Evolutionary conservation across 1,139 yeast genomes (phyloP).

Genomic region (Scheffersomyces parashehatae): DNA sequence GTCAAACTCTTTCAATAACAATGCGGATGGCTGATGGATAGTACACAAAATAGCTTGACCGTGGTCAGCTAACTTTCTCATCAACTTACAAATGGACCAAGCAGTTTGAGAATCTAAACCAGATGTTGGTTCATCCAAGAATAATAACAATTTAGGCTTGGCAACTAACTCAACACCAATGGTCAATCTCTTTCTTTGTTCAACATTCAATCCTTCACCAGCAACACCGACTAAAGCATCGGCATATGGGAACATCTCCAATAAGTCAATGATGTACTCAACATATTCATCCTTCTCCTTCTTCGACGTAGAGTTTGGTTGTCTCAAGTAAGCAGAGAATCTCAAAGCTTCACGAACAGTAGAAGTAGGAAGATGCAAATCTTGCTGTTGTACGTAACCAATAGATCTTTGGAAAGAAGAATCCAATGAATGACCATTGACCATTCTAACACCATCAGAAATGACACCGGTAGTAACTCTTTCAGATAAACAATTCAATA

Average conservation of each 20-base stretch:
- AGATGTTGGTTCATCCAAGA: constrained; percentile 91
- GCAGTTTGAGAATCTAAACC: constrained; percentile 93
- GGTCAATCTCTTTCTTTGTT: constrained; percentile 82
- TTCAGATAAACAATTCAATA: constrained; percentile 71
- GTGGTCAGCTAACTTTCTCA: constrained; percentile 71
- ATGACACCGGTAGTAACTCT: constrained; percentile 80
- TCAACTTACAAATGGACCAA: constrained; percentile 77
- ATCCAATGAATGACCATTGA: constrained; percentile 69
- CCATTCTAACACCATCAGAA: constrained; percentile 66
- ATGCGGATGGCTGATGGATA: constrained; percentile 82
- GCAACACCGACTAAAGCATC: constrained; percentile 85
- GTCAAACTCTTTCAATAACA: constrained; percentile 74
- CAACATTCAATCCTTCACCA: constrained; percentile 78
- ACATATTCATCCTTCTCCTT: constrained; percentile 70
- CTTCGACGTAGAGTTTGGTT: constrained; percentile 53
- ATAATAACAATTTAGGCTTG: constrained; percentile 75
- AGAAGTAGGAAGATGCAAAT: constrained; percentile 69
- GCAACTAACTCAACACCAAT: constrained; percentile 89
- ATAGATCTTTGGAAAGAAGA: constrained; percentile 77
- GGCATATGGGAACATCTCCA: constrained; percentile 74
- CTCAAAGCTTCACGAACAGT: constrained; percentile 78
- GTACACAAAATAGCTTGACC: constrained; percentile 87
- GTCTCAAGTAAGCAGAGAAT: constrained; percentile 75
- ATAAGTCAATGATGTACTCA: constrained; percentile 64
- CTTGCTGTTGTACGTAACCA: constrained; percentile 85